These are phyloP conservation scores for Ophiostoma ips DNA, from an alignment of 2,329 filamentous ascomycete genomes.

Conservation along the genomic window DNA sequence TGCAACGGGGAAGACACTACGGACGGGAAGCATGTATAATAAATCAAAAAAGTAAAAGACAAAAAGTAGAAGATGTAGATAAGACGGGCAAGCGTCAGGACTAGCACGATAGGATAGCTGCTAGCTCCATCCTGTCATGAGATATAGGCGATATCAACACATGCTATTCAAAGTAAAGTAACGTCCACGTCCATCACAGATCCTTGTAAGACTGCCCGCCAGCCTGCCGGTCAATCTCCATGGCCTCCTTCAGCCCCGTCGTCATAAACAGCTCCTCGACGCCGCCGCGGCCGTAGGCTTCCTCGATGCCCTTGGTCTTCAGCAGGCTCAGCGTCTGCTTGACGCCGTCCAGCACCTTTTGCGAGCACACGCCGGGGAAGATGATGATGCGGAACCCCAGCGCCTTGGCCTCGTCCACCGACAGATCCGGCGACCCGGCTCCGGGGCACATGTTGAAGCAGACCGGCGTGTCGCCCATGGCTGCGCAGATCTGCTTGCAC, in stretches of 20 bases:
- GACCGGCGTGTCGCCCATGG: constrained; percentile 7
- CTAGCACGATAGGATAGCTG: no score
- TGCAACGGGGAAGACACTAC: no score
- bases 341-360: constrained; percentile 15
- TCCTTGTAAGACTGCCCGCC: constrained; percentile 1
- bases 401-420: constrained; percentile 15
- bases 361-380: constrained; percentile 20
- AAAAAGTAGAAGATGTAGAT: no score
- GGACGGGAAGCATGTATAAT: no score
- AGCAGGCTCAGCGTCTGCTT: constrained; percentile 18
- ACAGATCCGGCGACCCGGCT: constrained; percentile 21
- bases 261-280: constrained; percentile 20
- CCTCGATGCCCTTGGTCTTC: constrained; percentile 14
- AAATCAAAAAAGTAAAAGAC: no score
- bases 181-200: background rate
- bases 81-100: no score
- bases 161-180: background rate
- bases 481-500: constrained; percentile 9
- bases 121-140: no score
- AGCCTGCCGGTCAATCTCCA: constrained; percentile 16
- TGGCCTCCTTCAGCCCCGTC: constrained; percentile 18
- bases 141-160: no score
- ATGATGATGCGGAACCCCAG: constrained; percentile 22
- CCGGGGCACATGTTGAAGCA: constrained; percentile 22
- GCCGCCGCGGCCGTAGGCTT: constrained; percentile 16